A percentile compares a stretch with the other conserved stretches of the same genome.
Evolutionary conservation across 768 basidiomycete species (phyloP).

Genomic region (Lentinus tigrinus): DNA sequence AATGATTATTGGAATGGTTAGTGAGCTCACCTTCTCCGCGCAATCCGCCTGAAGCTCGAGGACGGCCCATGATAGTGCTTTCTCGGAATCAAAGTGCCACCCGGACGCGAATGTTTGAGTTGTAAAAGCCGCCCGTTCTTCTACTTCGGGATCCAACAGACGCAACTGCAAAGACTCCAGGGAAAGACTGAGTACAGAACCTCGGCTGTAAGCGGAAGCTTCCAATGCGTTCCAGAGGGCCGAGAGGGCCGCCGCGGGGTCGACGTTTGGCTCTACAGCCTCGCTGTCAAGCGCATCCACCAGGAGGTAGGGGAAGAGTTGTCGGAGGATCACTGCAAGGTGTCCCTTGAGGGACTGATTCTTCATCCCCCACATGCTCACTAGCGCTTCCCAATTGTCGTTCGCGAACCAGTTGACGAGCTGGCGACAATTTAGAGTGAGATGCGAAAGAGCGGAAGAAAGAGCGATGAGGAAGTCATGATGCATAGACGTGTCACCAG

Average conservation of each 20-base stretch:
- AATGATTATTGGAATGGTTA: not conserved
- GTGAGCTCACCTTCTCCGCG: conserved; percentile 51
- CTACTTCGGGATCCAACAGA: conserved; percentile 16
- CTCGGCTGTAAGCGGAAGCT: conserved; percentile 60
- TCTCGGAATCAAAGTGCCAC: conserved; percentile 62
- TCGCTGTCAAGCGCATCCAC: conserved; percentile 7
- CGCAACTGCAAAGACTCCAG: conserved; percentile 66
- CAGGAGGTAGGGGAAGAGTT: conserved; percentile 61
- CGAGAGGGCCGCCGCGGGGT: conserved; percentile 19
- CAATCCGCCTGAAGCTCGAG: conserved; percentile 82
- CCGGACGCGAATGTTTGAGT: conserved; percentile 71
- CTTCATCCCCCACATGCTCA: conserved; percentile 78
- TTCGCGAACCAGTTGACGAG: conserved; percentile 61
- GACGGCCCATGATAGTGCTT: conserved; percentile 78
- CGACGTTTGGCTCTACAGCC: conserved; percentile 17
- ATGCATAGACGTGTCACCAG: conserved; percentile 75
- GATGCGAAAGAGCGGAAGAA: conserved; percentile 65
- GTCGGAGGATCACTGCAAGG: conserved; percentile 68
- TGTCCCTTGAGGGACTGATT: conserved; percentile 76
- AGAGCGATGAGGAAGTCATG: conserved; percentile 70
- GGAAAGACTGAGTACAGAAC: conserved; percentile 64
- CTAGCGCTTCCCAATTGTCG: conserved; percentile 59
- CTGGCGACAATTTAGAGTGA: conserved; percentile 72
- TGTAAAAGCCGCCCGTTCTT: conserved; percentile 45
- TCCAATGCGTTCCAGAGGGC: conserved; percentile 55